Conservation (phyloP, 176 grass and related monocot genomes). For the Hordeum vulgare region DNA sequence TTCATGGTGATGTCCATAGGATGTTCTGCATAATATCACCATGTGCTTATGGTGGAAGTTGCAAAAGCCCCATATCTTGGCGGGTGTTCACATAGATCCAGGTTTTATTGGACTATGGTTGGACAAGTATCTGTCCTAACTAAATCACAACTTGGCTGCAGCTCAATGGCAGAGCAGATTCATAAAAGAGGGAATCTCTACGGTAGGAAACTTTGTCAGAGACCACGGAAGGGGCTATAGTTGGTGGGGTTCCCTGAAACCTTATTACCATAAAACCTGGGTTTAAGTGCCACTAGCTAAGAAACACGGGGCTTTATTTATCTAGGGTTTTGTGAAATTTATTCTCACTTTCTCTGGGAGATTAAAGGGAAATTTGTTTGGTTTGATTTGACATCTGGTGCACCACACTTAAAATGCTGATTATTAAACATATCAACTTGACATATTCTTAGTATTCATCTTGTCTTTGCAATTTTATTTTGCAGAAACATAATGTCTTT, state of each 20-base stretch:
- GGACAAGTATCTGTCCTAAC: background rate
- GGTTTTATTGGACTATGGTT: background rate
- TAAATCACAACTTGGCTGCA: background rate
- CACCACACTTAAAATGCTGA: background rate
- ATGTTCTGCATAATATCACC: background rate
- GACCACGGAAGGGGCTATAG: background rate
- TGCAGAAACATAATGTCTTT: slow-evolving; percentile 52
- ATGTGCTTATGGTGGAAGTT: background rate
- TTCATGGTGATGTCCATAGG: no score
- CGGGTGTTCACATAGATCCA: background rate
- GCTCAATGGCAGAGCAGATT: background rate
- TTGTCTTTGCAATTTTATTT: slow-evolving; percentile 7
- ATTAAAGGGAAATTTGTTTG: background rate
- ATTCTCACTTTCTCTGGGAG: background rate
- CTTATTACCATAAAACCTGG: background rate
- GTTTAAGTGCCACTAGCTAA: background rate
- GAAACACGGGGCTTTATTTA: background rate
- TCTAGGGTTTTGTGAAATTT: background rate
- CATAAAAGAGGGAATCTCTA: background rate
- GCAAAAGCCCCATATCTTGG: background rate
- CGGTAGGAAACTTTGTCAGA: background rate
- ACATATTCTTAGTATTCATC: background rate
- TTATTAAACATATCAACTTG: background rate
- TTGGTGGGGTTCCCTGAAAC: background rate
- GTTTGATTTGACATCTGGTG: background rate